A percentile compares a stretch with the other conserved stretches of the same genome.
These are phyloP conservation scores for Hemileccinum rubropunctum DNA, from an alignment of 768 basidiomycete genomes.

Conservation along the genomic window DNA sequence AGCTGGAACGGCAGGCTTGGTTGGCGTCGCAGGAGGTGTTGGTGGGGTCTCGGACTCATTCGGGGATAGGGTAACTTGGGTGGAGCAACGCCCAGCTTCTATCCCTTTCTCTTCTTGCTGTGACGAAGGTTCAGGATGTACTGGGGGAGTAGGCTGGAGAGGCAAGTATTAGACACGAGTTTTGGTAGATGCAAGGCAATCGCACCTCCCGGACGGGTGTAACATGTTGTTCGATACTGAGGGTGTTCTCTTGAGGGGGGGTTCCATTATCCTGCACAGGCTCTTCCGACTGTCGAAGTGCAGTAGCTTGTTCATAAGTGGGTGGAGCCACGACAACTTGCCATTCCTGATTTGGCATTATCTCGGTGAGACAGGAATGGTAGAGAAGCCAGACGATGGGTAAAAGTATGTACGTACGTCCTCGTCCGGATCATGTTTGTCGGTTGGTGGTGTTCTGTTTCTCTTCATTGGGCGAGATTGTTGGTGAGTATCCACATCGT, in stretches of 20 bases:
- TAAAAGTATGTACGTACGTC: conserved; percentile 20
- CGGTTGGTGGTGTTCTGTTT: conserved; percentile 42
- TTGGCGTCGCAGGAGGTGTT: conserved; percentile 12
- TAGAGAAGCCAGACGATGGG: not conserved
- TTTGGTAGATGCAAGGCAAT: not conserved
- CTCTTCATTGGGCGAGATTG: conserved; percentile 30
- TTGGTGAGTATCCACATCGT: conserved; percentile 30
- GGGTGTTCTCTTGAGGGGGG: conserved; percentile 1
- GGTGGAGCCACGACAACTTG: conserved; percentile 32
- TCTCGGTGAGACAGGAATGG: conserved; percentile 14
- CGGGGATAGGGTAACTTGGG: conserved; percentile 2
- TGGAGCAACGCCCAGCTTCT: conserved; percentile 7
- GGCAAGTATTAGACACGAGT: conserved; percentile 8
- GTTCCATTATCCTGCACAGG: conserved; percentile 9
- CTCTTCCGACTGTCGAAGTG: conserved; percentile 9
- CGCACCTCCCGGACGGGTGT: conserved; percentile 17
- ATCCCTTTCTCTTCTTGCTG: conserved; percentile 11
- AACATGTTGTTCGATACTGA: not conserved
- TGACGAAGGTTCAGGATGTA: not conserved
- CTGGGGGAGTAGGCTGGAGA: conserved; percentile 12
- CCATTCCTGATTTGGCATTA: conserved; percentile 29
- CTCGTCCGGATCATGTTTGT: conserved; percentile 27
- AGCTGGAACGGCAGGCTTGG: conserved; percentile 8
- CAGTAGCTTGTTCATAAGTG: conserved; percentile 21
- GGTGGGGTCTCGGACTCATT: conserved; percentile 12